Evolutionary conservation across 2,329 filamentous ascomycete species (phyloP).

Genomic region (Tolypocladium endophyticum): DNA sequence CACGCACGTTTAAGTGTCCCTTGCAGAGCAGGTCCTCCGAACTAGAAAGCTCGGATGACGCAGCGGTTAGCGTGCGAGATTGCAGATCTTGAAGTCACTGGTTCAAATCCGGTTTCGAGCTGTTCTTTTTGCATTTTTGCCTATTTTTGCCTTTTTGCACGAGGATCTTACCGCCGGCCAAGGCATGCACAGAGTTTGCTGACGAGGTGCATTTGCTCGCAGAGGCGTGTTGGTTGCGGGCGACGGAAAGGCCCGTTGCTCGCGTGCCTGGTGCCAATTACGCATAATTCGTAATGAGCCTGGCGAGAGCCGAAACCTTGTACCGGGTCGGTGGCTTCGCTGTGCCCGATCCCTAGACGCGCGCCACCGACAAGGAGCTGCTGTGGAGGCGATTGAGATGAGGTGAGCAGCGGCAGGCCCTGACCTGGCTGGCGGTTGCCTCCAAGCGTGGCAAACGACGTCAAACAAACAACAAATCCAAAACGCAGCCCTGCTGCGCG

Average conservation of each 20-base stretch:
- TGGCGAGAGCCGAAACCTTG: background rate
- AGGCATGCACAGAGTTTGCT: no score
- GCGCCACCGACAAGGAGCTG: background rate
- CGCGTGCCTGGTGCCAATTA: background rate
- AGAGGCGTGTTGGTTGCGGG: no score
- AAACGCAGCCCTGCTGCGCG: background rate
- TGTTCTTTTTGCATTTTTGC: background rate
- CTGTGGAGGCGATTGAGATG: background rate
- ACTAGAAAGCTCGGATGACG: slow-evolving; percentile 8
- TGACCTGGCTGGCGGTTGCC: background rate
- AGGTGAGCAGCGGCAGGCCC: background rate
- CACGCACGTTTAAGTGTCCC: background rate
- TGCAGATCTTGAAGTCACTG: slow-evolving; percentile 12
- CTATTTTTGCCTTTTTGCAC: no score
- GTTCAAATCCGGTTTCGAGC: slow-evolving; percentile 10
- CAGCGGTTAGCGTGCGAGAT: slow-evolving; percentile 12
- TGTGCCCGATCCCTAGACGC: background rate
- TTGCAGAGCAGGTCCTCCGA: background rate
- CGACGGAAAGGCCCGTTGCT: background rate
- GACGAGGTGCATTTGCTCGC: no score
- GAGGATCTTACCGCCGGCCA: no score
- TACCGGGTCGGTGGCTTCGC: background rate
- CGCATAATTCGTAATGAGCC: background rate
- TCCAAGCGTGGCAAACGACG: no score
- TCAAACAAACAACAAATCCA: background rate